Base-by-base conservation (phyloP, 257 asterid genomes). In the Solanum habrochaites region DNA sequence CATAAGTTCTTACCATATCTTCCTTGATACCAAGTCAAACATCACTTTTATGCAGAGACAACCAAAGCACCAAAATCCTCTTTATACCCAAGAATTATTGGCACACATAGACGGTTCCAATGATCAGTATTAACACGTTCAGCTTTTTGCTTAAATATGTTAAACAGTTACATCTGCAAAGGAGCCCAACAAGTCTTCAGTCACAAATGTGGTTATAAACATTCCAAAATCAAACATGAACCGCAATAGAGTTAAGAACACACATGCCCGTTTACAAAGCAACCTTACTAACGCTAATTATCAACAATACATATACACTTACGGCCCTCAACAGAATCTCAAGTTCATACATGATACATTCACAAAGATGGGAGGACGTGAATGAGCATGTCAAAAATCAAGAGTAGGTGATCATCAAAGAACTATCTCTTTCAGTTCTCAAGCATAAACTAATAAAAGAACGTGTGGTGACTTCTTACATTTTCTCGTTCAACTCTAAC, bases 11-110 rank as follows among this genome's bases (percentile, higher is more conserved):
- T 89, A 96, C 97, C 92, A 95, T 73, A 86, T 93, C 96, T 93
- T 97, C 99, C 91, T 96, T 97, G 85, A 95, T 89, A 85, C 96
- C 99, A 99, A 96, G 94, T 87, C 89, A 86, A 72, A 86, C 93
- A 80, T 39, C 29, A 85, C 77, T 87, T 87, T n/a, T n/a, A n/a
- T n/a, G n/a, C n/a, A n/a, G n/a, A n/a, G n/a, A n/a, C n/a, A n/a
- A n/a, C n/a, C n/a, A 89, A 35, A 88, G 72, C 88, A 64, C 86
- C 40, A n/a, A 82, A 90, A n/a, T 49, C 67, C 49, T 43, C 66
- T 32, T 67, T 47, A 80, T 20, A 35, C 37, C 40, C 66, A 84
- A 40, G 40, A 56, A 66, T 64, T 66, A n/a, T 66, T n/a, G 71
- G 14, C 32, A 20, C 20, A 47, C 29, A 85, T 42, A 40, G 85